Base-by-base conservation (phyloP, 139 green algal species). In the Coelastrella sp. region DNA sequence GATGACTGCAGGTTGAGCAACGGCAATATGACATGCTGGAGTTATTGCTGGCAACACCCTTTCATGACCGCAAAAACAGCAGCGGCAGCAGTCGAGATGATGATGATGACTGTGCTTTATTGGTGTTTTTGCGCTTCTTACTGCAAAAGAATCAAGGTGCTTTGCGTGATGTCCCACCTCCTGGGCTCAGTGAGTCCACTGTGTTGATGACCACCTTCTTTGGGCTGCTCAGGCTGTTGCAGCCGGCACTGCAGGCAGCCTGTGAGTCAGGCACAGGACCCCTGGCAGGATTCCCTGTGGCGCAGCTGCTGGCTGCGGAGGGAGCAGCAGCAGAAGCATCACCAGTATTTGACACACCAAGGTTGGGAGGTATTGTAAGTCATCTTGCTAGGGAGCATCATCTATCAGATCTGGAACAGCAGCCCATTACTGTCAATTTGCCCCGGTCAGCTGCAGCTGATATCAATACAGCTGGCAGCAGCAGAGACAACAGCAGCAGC, bases 161-260 rank as follows among this genome's bases (percentile, higher is more conserved):
- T 17, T 92, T 89, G 65, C 89, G 96, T 20, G 95, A 98, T 73
- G 63, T 97, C 4, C 93, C 93, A 68, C 96, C 96, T 7, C 92
- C 96, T 4, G 96, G 96, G 0, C 91, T 99, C 72, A 96, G 95
- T 7, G 96, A 99, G 87, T 84, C 87, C 22, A 95, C 94, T 0
- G 96, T 97, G 4, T 90, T 99, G 15, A 91, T 95, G 14, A 97
- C 94, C 10, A 66, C 92, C 0, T 98, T 96, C 90, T 97, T 97
- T 72, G 91, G 87, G 17, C 89, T 98, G 90, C 89, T 99, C 80
- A 91, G 93, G 65, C 88, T 98, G 84, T 83, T 98, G 73, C 81
- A 89, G 25, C 90, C 87, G 0, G 86, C 88, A 19, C 90, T 97
- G 72, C 76, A 85, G 25, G 75, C 73, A 66, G 87, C 68, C 0